Percentiles rank a stretch among this genome's conserved stretches.
These are phyloP conservation scores for Crithidia bombi DNA, from an alignment of 208 protist genomes.

Conservation along the genomic window DNA sequence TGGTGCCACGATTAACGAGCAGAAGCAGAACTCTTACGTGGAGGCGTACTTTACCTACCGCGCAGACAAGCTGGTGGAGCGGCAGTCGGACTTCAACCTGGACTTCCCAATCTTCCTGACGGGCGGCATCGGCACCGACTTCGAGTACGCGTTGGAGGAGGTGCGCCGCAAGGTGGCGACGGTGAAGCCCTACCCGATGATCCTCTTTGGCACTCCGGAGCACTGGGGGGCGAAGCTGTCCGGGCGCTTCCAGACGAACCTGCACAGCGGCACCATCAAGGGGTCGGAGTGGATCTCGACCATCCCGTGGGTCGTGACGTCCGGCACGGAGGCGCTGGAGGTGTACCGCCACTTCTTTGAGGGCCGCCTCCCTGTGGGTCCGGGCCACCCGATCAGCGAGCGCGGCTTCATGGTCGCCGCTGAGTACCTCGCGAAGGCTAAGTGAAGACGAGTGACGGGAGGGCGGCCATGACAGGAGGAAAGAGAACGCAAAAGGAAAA, in stretches of 20 bases:
- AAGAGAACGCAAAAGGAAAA: neutral
- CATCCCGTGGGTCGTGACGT: conserved; percentile 86
- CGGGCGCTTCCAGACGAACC: conserved; percentile 77
- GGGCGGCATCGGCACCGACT: conserved; percentile 93
- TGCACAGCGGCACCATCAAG: conserved; percentile 83
- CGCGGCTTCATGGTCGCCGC: conserved; percentile 88
- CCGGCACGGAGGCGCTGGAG: conserved; percentile 85
- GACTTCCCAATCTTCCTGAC: conserved; percentile 94
- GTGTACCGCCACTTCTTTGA: conserved; percentile 89
- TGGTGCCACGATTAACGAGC: conserved; percentile 93
- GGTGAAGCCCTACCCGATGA: conserved; percentile 77
- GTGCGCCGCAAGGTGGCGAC: conserved; percentile 93
- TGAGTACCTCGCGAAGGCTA: conserved; percentile 55
- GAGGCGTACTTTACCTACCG: conserved; percentile 94
- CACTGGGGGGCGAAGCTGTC: conserved; percentile 88
- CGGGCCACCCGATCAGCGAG: conserved; percentile 68
- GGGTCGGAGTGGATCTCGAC: conserved; percentile 94
- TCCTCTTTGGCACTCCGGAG: conserved; percentile 85
- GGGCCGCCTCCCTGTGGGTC: conserved; percentile 76
- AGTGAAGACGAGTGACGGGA: conserved; percentile 8
- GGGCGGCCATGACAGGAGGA: neutral
- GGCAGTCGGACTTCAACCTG: conserved; percentile 94
- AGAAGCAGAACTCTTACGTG: conserved; percentile 90
- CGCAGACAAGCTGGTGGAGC: conserved; percentile 91
- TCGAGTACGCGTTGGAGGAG: conserved; percentile 94